phyloP scores from a whole-genome alignment of 2,329 filamentous ascomycete genomes.

The Diaporthe australafricana region DNA sequence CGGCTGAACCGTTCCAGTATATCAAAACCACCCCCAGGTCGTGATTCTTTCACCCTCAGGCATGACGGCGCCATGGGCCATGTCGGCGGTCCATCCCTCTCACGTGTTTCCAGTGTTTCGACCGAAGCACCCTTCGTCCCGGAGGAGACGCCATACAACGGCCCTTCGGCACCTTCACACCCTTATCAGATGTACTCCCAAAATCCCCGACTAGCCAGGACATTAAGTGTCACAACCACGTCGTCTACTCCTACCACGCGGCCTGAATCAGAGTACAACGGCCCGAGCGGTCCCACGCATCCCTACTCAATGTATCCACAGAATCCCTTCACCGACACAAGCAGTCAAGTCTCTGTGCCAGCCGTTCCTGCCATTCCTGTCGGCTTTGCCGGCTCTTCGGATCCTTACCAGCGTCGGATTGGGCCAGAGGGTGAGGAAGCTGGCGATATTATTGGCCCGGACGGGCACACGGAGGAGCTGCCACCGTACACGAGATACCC shows the following conservation, averaged over 20 bases:
- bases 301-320: conserved; percentile 91
- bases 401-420: conserved; percentile 77
- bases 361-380: conserved; percentile 66
- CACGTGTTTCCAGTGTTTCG: conserved; percentile 48
- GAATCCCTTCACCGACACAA: conserved; percentile 73
- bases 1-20: conserved; percentile 64
- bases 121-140: conserved; percentile 53
- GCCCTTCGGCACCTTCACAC: conserved; percentile 80
- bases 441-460: conserved; percentile 87
- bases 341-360: conserved; percentile 38
- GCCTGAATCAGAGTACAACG: conserved; percentile 62
- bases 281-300: conserved; percentile 78
- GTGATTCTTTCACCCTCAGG: conserved; percentile 63
- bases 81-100: conserved; percentile 40
- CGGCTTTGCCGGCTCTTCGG: conserved; percentile 77
- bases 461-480: conserved; percentile 90
- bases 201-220: conserved; percentile 78
- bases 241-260: conserved; percentile 48
- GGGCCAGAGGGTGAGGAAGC: conserved; percentile 86
- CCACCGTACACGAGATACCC: conserved; percentile 94
- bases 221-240: conserved; percentile 73
- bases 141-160: conserved; percentile 74
- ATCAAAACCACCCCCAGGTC: conserved; percentile 61
- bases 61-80: conserved; percentile 60
- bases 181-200: conserved; percentile 89